Base-by-base conservation (phyloP, 768 basidiomycete genomes). In the Lentinula lateritia region DNA sequence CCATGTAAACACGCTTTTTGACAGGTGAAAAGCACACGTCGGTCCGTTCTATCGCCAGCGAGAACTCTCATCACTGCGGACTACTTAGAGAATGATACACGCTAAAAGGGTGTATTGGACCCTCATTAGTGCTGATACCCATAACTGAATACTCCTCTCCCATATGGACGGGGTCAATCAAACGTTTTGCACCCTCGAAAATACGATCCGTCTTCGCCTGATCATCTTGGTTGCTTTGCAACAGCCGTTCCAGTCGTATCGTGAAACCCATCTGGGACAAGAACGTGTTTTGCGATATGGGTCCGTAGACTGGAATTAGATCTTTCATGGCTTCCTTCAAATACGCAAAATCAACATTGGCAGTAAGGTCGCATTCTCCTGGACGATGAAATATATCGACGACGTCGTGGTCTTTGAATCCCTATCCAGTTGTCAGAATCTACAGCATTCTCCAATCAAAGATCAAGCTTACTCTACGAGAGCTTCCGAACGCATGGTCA, bases 291-390 rank as follows among this genome's bases (percentile, higher is more conserved):
- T 99, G 97, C 0, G 86, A 67, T 12, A 96, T 76, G 1, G 92
- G 89, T 0, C 92, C 92, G 52, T 89, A 85, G 0, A 74, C 64
- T 20, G 74, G 67, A 1, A 78, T 78, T 3, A 84, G 74, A 58
- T 83, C 85, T 1, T 72, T 70, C 64, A 94, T 77, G 0, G 92
- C 87, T 74, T 97, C 93, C 68, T 82, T 81, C 50, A 98, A 78
- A 70, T 91, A 92, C 0, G 87, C 84, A 73, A 98, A 98, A 74
- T 99, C 95, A 52, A 99, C 96, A 68, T 98, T 97, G n/a, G 90
- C 88, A 0, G 97, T 99, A 52, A 98, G 75, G 72, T 99, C 97
- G 45, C 91, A 89, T 45, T 90, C 81, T 16, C 97, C 97, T 0
- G 95, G 95, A 9, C 80, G 76, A 57, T 89, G 80, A 69, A 98